phyloP scores from a whole-genome alignment of 2,329 filamentous ascomycete species.

The Aspergillus persii region DNA sequence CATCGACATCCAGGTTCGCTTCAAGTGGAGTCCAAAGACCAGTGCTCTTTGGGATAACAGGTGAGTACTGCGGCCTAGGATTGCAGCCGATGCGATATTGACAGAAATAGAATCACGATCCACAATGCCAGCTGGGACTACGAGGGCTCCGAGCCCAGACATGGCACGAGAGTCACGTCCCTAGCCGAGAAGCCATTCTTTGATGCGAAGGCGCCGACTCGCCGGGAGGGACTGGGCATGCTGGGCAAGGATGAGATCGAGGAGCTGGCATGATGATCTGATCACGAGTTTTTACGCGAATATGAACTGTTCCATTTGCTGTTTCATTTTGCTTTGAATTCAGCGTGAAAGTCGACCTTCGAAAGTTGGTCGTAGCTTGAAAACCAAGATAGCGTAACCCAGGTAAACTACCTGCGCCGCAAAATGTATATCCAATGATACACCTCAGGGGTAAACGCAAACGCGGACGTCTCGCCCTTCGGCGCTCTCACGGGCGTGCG shows the following conservation, averaged over 20 bases:
- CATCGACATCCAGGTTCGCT: conserved; percentile 69
- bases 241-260: conserved; percentile 54
- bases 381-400: too few relatives aligned
- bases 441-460: conserved; percentile 30
- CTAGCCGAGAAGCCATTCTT: conserved; percentile 71
- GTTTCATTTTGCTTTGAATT: background rate
- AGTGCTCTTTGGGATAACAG: conserved; percentile 71
- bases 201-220: conserved; percentile 61
- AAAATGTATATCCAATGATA: conserved; percentile 39
- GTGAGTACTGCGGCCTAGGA: conserved; percentile 31
- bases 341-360: too few relatives aligned
- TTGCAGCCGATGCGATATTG: background rate
- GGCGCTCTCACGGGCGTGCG: conserved; percentile 33
- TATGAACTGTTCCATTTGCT: background rate
- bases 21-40: conserved; percentile 66
- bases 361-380: too few relatives aligned
- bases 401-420: conserved; percentile 21
- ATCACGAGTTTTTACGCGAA: background rate
- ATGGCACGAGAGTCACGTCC: conserved; percentile 69
- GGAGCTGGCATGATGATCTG: conserved; percentile 12
- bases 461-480: conserved; percentile 26
- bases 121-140: conserved; percentile 76
- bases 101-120: conserved; percentile 59
- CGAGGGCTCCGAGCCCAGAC: conserved; percentile 62
- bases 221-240: conserved; percentile 65